Evolutionary conservation across 805 yeast species (phyloP), one percentile per base, ranked within the genome.

Genomic region (Tetrapisispora taiwanensis): DNA sequence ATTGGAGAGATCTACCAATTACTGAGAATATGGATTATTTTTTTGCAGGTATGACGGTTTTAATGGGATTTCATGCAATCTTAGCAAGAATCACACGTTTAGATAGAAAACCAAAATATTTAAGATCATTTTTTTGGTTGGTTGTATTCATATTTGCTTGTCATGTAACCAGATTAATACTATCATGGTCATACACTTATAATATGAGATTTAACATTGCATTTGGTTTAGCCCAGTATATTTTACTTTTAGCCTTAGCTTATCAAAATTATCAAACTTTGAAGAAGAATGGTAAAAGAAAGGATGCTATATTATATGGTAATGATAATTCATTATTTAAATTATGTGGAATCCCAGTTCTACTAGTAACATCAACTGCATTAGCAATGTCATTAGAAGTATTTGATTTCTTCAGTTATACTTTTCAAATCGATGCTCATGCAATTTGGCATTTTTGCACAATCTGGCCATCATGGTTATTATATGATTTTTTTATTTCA

Each of bases 391-490:
- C 83, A n/a, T 74, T 90, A 51, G 98, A 90, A 60, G 65, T 90
- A 31, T 84, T 88, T 63, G 98, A 90, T 63, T 92, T 92, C 60
- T 75, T 94, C 4, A 92, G 84, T 14, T 59, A 82, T 32, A 66
- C 55, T 41, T 83, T 73, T 52, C 71, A 84, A 33, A 54, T 92
- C 0, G 98, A 92, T 65, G 95, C 96, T 0, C 98, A 92, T 63
- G 78, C 96, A 0, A 56, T 90, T 33, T 92, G 98, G 98, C 98
- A 92, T 60, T 71, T 84, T 24, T 76, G 85, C 18, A 92, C 98
- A 0, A 79, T 89, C 1, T 61, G 86, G 56, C 97, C 97, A 0
- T 78, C 90, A 0, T 66, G 76, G 46, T 73, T 75, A 48, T 76
- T 95, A 77, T 89, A 83, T 60, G 75, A 74, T 35, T 83, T 75